Base-by-base conservation (phyloP, 371 early-diverging fungal genomes). In the Apophysomyces elegans region DNA sequence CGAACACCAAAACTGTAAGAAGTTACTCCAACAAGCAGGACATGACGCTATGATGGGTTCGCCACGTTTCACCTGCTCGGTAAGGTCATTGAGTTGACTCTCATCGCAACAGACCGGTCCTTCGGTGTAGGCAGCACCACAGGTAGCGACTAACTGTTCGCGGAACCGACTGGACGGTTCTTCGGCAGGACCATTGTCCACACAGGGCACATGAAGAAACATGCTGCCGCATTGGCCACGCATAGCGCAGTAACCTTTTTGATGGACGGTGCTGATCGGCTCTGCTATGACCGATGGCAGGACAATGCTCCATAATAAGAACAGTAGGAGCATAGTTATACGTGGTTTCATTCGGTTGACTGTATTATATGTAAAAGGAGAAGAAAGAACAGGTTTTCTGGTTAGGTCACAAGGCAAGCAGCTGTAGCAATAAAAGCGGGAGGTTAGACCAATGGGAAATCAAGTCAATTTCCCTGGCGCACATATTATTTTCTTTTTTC, bases 11-110 rank as follows among this genome's bases (percentile, higher is more conserved):
- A 92, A 90, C 65, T 79, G 75, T 56, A 85, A 66, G 61, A 92
- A 89, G 63, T 92, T 92, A 36, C 80, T 74, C 90, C 88, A 91
- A 69, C 93, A 92, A 5, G 93, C 93, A 14, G 93, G 93, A 66
- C 93, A 92, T 5, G 88, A 81, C 0, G 83, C 73, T 21, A 91
- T 80, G 60, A 92, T 80, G 4, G 77, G 77, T 37, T 86, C 77
- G 7, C 88, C 91, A 45, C 75, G 72, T 62, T 86, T 80, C 37
- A 87, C 85, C 62, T 84, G 83, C 7, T 73, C 61, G 3, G 78
- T 71, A 8, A 91, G 71, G 37, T 74, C 72, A 39, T 80, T 70
- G 13, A 91, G 59, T 68, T 92, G 93, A 26, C 63, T 61, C 36
- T 81, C 74, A 47, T 85, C 87, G 65, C 93, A 92, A 68, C 93